phyloP scores from a whole-genome alignment of 257 asterid species.

The Scutellaria barbata region DNA sequence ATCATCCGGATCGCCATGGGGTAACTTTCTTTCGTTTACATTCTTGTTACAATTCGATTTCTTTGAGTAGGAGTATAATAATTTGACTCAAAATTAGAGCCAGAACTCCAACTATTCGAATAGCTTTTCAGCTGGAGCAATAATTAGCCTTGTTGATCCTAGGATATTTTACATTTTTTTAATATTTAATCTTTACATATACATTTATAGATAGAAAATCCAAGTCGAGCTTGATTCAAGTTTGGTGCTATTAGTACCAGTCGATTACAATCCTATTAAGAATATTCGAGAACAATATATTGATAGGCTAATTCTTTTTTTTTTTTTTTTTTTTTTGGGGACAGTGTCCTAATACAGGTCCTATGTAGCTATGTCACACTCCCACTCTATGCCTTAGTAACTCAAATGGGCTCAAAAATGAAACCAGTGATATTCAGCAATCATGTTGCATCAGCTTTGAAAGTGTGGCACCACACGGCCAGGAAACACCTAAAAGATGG shows the following conservation, averaged over 20 bases:
- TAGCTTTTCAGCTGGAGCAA: too few species aligned
- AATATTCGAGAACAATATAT: too few species aligned
- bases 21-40: conserved; percentile 39
- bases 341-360: conserved; percentile 66
- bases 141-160: too few species aligned
- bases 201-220: too few species aligned
- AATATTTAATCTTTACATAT: too few species aligned
- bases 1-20: conserved; percentile 80
- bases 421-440: conserved; percentile 75
- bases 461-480: conserved; percentile 79
- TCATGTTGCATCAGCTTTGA: conserved; percentile 70
- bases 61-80: background rate
- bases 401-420: conserved; percentile 94
- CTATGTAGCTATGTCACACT: conserved; percentile 93
- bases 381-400: conserved; percentile 89
- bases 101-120: too few species aligned
- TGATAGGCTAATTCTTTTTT: background rate
- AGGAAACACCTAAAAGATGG: conserved; percentile 65
- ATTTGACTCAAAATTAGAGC: too few species aligned
- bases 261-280: too few species aligned
- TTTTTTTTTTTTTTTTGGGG: background rate
- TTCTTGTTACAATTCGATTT: background rate
- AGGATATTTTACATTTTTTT: too few species aligned
- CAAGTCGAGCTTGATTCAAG: too few species aligned
- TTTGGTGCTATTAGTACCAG: too few species aligned